Evolutionary conservation across 768 basidiomycete species (phyloP), one percentile per base, ranked within the genome.

Genomic region (Epithele typhae): DNA sequence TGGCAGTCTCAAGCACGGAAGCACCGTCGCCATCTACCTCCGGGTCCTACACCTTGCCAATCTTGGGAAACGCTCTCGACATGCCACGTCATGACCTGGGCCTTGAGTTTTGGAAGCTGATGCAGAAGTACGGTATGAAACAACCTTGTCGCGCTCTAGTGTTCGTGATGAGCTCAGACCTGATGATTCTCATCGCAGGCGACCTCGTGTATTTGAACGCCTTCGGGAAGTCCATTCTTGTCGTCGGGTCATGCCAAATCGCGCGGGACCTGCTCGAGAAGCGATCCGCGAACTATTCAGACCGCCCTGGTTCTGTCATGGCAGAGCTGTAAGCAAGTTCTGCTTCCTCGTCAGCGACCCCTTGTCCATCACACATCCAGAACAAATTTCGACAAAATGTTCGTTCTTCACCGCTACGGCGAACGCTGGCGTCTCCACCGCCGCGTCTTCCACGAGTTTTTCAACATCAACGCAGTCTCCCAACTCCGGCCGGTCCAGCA

Each of bases 231-330:
- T 37, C 58, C 11, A 44, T 62, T 24, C 49, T 67, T 49, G 55
- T 68, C 34, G 45, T 67, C 21, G 66, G 64, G 49, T 56, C 61
- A 1, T 35, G 42, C 5, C 35, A 53, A 21, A 46, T 44, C 10
- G 62, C 61, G 15, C 15, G 45, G 24, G 61, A 63, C 19, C 43
- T 66, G 9, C 51, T 66, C n/a, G 63, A 64, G 12, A 62, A 63
- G 53, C 48, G 54, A 38, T 54, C 58, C 21, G 25, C 56, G 5
- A 53, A 53, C 11, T 64, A 62, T 39, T 61, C 63, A 7, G 56
- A 56, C 21, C 48, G 65, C 3, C 56, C 59, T 5, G 17, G 38
- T 5, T 40, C 59, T 9, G 43, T 50, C 12, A 53, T 62, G 32
- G 49, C 44, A 30, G 14, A 30, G 14, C 27, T 30, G 27, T 30